phyloP scores from a whole-genome alignment of 805 yeast genomes.

The Metschnikowia gelsemii region DNA sequence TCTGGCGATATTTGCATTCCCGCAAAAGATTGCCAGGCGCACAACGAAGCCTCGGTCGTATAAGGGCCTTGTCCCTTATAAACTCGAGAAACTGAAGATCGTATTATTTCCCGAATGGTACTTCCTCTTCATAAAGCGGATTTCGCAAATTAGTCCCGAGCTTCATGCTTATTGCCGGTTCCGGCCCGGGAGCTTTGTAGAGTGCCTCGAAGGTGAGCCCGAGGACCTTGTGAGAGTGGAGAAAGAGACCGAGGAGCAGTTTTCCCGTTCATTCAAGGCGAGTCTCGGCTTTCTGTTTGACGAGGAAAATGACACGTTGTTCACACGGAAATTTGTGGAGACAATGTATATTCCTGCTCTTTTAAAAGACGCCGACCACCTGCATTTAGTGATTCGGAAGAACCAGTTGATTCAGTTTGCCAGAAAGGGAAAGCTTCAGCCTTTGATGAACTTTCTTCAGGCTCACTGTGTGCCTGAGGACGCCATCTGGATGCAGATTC shows the following conservation, averaged over 20 bases:
- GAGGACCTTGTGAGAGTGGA: neutral
- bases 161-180: neutral
- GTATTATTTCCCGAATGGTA: constrained; percentile 1
- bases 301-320: neutral
- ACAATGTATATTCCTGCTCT: neutral
- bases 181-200: neutral
- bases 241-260: neutral
- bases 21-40: neutral
- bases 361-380: neutral
- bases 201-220: neutral
- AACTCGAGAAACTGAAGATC: neutral
- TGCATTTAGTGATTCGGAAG: neutral
- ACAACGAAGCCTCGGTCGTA: neutral
- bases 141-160: neutral
- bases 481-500: neutral
- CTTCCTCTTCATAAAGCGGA: neutral
- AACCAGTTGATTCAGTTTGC: constrained; percentile 1
- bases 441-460: constrained; percentile 2
- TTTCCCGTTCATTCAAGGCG: neutral
- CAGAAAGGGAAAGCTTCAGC: neutral
- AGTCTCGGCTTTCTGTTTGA: constrained; percentile 1
- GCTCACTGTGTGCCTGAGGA: constrained; percentile 2
- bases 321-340: neutral
- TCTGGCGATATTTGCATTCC: neutral
- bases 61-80: neutral